Conservation (phyloP, 2,329 filamentous ascomycete species). For the Epichloe sp. region DNA sequence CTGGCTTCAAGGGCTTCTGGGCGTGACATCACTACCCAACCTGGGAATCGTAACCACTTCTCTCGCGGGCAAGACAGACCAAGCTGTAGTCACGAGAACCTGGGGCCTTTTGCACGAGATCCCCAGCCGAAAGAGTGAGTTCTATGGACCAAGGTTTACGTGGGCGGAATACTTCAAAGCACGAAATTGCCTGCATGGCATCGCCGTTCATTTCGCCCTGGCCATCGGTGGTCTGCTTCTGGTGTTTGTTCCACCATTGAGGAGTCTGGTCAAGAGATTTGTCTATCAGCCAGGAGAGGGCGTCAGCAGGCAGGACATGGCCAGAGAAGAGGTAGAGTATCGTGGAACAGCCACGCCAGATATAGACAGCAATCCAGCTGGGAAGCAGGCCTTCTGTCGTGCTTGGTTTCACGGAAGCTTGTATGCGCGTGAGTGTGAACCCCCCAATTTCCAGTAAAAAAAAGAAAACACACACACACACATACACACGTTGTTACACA, state of each 20-base stretch:
- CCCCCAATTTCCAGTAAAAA: too few relatives aligned
- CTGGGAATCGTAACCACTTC: conserved; percentile 45
- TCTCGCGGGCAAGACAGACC: conserved; percentile 34
- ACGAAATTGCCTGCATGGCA: conserved; percentile 35
- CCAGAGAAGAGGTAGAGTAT: conserved; percentile 49
- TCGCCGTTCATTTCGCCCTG: conserved; percentile 36
- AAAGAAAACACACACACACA: background rate
- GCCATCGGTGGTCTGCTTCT: conserved; percentile 30
- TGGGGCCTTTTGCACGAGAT: conserved; percentile 46
- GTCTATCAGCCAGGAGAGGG: conserved; percentile 44
- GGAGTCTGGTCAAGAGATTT: conserved; percentile 28
- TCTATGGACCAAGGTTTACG: conserved; percentile 49
- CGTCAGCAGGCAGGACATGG: conserved; percentile 35
- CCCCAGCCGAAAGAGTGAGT: conserved; percentile 29
- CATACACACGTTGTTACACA: background rate
- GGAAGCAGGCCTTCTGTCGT: conserved; percentile 40
- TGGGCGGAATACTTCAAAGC: conserved; percentile 42
- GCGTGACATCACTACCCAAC: conserved; percentile 33
- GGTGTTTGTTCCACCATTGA: conserved; percentile 29
- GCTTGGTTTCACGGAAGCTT: conserved; percentile 45
- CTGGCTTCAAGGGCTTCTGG: conserved; percentile 33
- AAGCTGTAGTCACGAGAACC: conserved; percentile 42
- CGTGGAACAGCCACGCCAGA: conserved; percentile 52
- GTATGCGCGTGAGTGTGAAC: conserved; percentile 44
- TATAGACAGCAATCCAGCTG: conserved; percentile 19